Evolutionary conservation across 495 filamentous ascomycete species (phyloP).

Genomic region (Trichoderma virens): DNA sequence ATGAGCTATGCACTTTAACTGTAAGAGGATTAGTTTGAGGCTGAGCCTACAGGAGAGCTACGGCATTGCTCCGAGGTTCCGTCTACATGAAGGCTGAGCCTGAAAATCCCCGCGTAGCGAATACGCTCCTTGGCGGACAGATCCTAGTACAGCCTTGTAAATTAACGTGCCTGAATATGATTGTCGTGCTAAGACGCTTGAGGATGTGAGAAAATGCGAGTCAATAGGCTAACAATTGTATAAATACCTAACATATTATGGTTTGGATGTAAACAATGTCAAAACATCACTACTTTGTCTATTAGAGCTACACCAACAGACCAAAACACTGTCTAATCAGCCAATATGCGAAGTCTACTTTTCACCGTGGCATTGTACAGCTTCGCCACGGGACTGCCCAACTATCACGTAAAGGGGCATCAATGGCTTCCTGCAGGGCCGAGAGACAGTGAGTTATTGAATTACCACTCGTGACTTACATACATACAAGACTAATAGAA

Average conservation of each 20-base stretch:
- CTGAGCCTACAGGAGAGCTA: neutral
- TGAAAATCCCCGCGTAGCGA: neutral
- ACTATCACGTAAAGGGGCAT: conserved; percentile 13
- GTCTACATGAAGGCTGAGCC: neutral
- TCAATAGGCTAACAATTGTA: neutral
- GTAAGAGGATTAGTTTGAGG: neutral
- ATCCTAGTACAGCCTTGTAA: too few species aligned
- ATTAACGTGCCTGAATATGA: neutral
- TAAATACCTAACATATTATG: neutral
- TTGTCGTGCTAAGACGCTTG: neutral
- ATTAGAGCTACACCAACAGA: neutral
- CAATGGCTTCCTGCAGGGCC: conserved; percentile 12
- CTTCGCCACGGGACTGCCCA: conserved; percentile 6
- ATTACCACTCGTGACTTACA: neutral
- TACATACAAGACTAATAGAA: neutral
- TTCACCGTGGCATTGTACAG: conserved; percentile 4
- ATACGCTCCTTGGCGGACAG: conserved; percentile 6
- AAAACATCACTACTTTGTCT: neutral
- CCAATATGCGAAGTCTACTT: neutral
- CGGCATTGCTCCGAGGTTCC: neutral
- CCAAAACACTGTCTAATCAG: neutral
- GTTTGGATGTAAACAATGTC: neutral
- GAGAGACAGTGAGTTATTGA: conserved; percentile 10
- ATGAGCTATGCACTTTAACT: neutral
- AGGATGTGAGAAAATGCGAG: neutral